Evolutionary conservation across 495 filamentous ascomycete genomes (phyloP).

Genomic region (Sordaria brevicollis): DNA sequence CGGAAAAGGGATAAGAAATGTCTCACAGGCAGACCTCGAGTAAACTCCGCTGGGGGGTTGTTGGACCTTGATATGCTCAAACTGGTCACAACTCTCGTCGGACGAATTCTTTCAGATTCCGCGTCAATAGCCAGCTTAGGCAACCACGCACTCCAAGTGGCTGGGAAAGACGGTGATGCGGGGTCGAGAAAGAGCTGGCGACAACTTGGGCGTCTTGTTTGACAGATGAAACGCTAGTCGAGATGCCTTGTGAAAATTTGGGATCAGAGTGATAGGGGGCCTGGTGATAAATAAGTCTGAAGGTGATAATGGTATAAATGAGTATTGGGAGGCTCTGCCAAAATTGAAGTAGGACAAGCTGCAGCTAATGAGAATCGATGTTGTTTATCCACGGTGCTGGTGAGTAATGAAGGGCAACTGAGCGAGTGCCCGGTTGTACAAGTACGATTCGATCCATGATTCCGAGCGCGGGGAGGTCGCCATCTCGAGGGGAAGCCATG

Average conservation of each 20-base stretch:
- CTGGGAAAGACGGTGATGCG: background rate
- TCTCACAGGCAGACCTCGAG: background rate
- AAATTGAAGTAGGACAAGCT: background rate
- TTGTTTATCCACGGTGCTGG: background rate
- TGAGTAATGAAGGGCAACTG: background rate
- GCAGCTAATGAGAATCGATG: background rate
- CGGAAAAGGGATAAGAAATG: background rate
- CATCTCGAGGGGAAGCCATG: background rate
- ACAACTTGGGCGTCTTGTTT: background rate
- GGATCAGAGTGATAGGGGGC: background rate
- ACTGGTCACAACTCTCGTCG: background rate
- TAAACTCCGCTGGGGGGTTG: background rate
- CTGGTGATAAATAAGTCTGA: background rate
- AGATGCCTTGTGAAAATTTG: background rate
- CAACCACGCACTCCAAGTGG: background rate
- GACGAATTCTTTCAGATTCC: background rate
- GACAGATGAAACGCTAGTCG: background rate
- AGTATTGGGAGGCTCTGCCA: background rate
- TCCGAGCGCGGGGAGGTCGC: background rate
- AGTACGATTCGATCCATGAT: background rate
- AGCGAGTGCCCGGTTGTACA: background rate
- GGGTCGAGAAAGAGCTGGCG: background rate
- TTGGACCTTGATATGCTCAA: background rate
- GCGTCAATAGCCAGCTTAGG: background rate
- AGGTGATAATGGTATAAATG: background rate